Evolutionary conservation across 768 basidiomycete species (phyloP).

Genomic region (Russula abietina): DNA sequence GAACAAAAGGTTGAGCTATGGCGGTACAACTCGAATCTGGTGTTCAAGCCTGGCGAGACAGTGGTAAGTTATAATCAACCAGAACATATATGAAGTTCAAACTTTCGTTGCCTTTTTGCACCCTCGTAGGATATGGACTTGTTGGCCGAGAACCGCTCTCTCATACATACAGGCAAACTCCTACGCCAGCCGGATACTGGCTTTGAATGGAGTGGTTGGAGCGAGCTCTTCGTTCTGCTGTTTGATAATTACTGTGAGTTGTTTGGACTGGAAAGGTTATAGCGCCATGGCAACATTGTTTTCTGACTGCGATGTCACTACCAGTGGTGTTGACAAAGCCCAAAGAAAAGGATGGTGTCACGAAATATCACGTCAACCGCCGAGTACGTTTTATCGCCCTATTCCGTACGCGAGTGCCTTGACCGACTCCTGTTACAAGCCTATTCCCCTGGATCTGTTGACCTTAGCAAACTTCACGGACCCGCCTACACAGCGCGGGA

Average conservation of each 20-base stretch:
- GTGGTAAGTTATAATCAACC: slow-evolving; percentile 39
- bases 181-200: slow-evolving; percentile 85
- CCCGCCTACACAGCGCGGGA: slow-evolving; percentile 64
- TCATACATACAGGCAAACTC: slow-evolving; percentile 79
- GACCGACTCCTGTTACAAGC: slow-evolving; percentile 40
- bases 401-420: background rate
- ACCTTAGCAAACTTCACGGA: slow-evolving; percentile 81
- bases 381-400: slow-evolving; percentile 44
- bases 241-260: slow-evolving; percentile 91
- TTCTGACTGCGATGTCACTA: background rate
- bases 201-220: slow-evolving; percentile 85
- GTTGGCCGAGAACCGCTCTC: slow-evolving; percentile 69
- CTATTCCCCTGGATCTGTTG: slow-evolving; percentile 87
- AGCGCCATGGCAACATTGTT: too few species aligned
- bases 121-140: slow-evolving; percentile 78
- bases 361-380: slow-evolving; percentile 74
- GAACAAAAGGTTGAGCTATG: slow-evolving; percentile 88
- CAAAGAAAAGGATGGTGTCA: slow-evolving; percentile 68
- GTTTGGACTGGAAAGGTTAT: background rate
- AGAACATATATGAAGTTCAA: background rate
- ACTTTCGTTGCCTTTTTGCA: too few species aligned
- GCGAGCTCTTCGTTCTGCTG: slow-evolving; percentile 80
- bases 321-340: slow-evolving; percentile 86
- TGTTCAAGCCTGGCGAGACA: slow-evolving; percentile 72
- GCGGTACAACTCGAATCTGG: slow-evolving; percentile 73